Evolutionary conservation across 2,329 filamentous ascomycete species (phyloP).

Genomic region (Pseudogymnoascus sp.): DNA sequence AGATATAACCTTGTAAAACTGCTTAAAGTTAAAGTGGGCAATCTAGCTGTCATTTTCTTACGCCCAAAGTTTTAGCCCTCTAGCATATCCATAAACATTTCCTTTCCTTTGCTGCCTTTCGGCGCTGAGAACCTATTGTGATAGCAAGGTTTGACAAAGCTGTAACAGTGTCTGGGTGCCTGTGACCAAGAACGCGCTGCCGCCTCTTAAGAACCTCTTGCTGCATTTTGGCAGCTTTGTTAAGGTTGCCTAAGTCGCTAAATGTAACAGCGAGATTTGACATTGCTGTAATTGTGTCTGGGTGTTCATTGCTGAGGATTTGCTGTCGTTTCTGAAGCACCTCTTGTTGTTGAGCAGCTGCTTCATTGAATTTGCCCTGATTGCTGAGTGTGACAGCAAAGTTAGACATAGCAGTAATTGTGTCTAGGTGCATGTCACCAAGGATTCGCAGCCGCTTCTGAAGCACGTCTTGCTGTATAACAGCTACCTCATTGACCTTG

Average conservation of each 20-base stretch:
- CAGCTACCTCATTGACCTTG: background rate
- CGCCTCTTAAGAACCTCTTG: slow-evolving; percentile 9
- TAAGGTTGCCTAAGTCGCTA: slow-evolving; percentile 20
- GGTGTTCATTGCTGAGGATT: slow-evolving; percentile 12
- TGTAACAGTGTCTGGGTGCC: background rate
- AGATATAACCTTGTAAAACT: no score
- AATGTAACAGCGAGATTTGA: background rate
- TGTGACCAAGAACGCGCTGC: background rate
- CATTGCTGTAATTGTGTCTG: slow-evolving; percentile 9
- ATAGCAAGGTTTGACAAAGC: background rate
- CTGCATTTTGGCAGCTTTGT: slow-evolving; percentile 23
- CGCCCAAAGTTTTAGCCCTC: background rate
- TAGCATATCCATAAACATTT: background rate
- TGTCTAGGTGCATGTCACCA: slow-evolving; percentile 12
- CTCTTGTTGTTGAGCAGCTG: background rate
- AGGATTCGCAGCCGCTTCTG: background rate
- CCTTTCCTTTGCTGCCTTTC: background rate
- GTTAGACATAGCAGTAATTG: background rate
- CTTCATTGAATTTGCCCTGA: background rate
- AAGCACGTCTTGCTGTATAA: background rate
- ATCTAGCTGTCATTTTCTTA: no score
- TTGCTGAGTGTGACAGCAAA: background rate
- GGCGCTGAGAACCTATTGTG: background rate
- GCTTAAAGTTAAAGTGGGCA: no score
- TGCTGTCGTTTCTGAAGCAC: background rate